These are phyloP conservation scores for Mangifera indica DNA, from an alignment of 345 rosid genomes.

Conservation along the genomic window DNA sequence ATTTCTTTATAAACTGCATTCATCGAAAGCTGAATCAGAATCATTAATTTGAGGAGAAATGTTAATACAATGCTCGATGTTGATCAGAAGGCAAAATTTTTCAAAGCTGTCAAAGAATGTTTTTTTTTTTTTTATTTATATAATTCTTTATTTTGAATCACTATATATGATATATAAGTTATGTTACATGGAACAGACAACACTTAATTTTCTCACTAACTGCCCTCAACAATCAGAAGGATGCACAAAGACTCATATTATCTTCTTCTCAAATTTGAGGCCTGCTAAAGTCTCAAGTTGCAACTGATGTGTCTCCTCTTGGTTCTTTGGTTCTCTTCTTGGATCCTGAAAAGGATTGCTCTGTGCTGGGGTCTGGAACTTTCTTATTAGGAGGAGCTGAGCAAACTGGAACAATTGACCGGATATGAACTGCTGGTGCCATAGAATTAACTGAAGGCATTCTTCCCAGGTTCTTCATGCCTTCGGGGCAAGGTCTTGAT, in stretches of 20 bases:
- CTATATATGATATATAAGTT: not conserved
- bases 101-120: constrained; percentile 5
- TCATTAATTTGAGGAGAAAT: too few species aligned
- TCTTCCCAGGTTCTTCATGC: not conserved
- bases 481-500: constrained; percentile 20
- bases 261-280: constrained; percentile 16
- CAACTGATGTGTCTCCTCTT: constrained; percentile 9
- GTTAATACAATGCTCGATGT: too few species aligned
- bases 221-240: not conserved
- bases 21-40: too few species aligned
- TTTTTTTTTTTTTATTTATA: not conserved
- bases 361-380: constrained; percentile 19
- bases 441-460: constrained; percentile 24
- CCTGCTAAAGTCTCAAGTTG: constrained; percentile 24
- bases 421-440: constrained; percentile 46
- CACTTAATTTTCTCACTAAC: not conserved
- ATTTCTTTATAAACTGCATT: too few species aligned
- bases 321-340: constrained; percentile 13
- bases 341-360: not conserved
- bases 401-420: constrained; percentile 45
- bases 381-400: constrained; percentile 38
- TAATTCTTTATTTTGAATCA: not conserved
- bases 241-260: not conserved
- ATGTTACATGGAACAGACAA: constrained; percentile 6
- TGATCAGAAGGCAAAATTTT: not conserved